Base-by-base conservation (phyloP, 768 basidiomycete species). In the Amanita subjunquillea region DNA sequence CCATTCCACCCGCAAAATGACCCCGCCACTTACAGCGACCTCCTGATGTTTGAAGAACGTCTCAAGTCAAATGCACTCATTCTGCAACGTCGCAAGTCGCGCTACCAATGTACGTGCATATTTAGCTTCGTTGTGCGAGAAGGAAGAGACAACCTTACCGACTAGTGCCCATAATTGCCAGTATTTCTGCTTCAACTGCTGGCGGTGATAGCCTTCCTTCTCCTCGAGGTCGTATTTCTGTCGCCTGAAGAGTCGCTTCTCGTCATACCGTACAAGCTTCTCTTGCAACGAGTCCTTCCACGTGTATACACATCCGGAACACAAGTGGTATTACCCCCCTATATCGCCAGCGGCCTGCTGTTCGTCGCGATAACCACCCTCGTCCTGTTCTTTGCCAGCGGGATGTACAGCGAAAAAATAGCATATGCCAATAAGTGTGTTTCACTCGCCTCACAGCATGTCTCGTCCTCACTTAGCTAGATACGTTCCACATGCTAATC, bases 401-500 rank as follows among this genome's bases (percentile, higher is more conserved):
- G 95, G 15, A 87, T 94, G 80, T 99, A 97, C 62, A 75, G 85
- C 3, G 93, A 99, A 67, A 94, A 95, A 72, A 94, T 98, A 60
- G 87, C 82, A 3, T 97, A 96, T 65, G 93, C 95, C 17, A 93
- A 96, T 71, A 86, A 86, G 94, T 94, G 65, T n/a, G 20, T 27
- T 53, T 51, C 59, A 53, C 53, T 46, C 48, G 10, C 13, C 6
- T 20, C 30, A 13, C n/a, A 36, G 17, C 32, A 25, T 42, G 13
- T 37, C 15, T 42, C 30, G 12, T 20, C n/a, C 20, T 54, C 17
- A 50, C 15, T 4, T 13, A 2, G n/a, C 43, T n/a, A 97, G 95
- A 71, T 99, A 97, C 62, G 90, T 98, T 25, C 92, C 92, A 1
- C 94, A 97, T 59, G 91, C 94, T 6, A 99, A 98, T 67, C 80